A percentile compares a stretch with the other conserved stretches of the same genome.
These are phyloP conservation scores for Rehmannia glutinosa DNA, from an alignment of 257 asterid species.

Conservation along the genomic window DNA sequence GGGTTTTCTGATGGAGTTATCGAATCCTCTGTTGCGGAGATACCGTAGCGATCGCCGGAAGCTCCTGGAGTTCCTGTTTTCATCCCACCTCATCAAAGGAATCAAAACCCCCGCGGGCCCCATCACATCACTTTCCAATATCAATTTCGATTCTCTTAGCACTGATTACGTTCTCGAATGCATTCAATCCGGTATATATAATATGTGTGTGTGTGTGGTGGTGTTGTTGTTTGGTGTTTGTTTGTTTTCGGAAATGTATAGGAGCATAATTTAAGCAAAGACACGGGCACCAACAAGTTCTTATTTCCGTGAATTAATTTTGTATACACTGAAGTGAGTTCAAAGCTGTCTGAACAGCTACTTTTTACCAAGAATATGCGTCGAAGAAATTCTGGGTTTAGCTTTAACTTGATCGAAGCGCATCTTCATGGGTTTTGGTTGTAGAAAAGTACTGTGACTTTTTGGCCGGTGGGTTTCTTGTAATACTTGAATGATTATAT, in stretches of 20 bases:
- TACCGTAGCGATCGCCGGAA: conserved; percentile 95
- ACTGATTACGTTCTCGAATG: conserved; percentile 74
- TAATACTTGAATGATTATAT: neutral
- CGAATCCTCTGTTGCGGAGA: conserved; percentile 44
- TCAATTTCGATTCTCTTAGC: conserved; percentile 71
- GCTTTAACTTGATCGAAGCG: neutral
- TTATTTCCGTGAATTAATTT: conserved; percentile 2
- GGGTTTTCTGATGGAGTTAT: conserved; percentile 37
- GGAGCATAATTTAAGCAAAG: neutral
- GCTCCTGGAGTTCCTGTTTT: conserved; percentile 67
- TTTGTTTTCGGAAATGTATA: no score
- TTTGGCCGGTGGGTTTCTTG: neutral
- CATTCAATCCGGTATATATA: conserved; percentile 49
- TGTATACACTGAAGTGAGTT: conserved; percentile 12
- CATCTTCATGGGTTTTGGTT: neutral
- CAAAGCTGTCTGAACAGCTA: neutral
- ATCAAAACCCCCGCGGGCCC: conserved; percentile 60
- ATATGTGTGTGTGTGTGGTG: neutral
- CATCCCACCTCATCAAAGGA: conserved; percentile 54
- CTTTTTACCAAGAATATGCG: neutral
- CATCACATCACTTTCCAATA: conserved; percentile 39
- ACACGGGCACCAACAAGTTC: neutral
- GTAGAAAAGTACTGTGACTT: neutral
- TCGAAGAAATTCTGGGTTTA: neutral
- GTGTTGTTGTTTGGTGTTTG: neutral